Evolutionary conservation across 192 early-diverging fungal genomes (phyloP), one percentile per base, ranked within the genome.

Genomic region (Mortierella claussenii): DNA sequence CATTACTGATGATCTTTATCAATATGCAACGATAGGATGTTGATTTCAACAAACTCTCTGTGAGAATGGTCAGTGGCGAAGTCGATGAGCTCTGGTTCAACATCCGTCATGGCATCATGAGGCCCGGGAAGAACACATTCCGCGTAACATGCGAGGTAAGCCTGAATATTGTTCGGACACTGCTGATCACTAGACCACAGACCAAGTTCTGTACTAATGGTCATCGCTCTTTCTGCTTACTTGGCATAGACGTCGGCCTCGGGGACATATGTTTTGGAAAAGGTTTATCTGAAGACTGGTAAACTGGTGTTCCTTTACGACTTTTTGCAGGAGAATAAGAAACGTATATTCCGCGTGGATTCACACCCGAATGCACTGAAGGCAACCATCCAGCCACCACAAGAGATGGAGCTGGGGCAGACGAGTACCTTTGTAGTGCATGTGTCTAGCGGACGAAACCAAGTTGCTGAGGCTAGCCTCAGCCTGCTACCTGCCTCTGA

Each of bases 181-280:
- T n/a, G n/a, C n/a, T n/a, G n/a, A n/a, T n/a, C n/a, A n/a, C n/a
- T n/a, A n/a, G n/a, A n/a, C n/a, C n/a, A n/a, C n/a, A n/a, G n/a
- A n/a, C n/a, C n/a, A n/a, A n/a, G n/a, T n/a, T n/a, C n/a, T n/a
- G n/a, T n/a, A n/a, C n/a, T n/a, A n/a, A n/a, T n/a, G n/a, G n/a
- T n/a, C n/a, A n/a, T n/a, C n/a, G n/a, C n/a, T n/a, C n/a, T n/a
- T n/a, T n/a, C n/a, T n/a, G n/a, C n/a, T n/a, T n/a, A n/a, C n/a
- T 40, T 8, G 55, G 47, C 32, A 32, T 60, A 88, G 83, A 82
- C 76, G 27, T 82, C 87, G 12, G 80, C 86, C 3, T 84, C 84
- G 28, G 91, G 91, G 32, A 84, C 82, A 30, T 93, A 91, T 73
- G 74, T 80, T 2, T 71, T 86, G 17, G 87, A 87, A 32, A 80